These are phyloP conservation scores for Termitomyces heimii DNA, from an alignment of 768 basidiomycete genomes.

Conservation along the genomic window DNA sequence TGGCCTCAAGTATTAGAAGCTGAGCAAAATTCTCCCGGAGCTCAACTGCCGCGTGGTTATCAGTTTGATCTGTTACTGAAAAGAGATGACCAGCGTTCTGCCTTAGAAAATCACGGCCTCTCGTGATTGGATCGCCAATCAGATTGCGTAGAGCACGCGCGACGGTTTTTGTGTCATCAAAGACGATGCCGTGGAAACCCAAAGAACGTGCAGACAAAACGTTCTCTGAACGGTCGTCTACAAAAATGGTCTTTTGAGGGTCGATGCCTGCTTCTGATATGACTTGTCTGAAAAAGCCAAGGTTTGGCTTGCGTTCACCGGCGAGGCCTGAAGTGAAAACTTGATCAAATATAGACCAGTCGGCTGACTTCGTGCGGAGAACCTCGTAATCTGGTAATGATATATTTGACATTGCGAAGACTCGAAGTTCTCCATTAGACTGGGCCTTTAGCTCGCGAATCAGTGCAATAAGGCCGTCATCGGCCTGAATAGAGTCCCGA, in stretches of 20 bases:
- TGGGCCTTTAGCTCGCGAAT: conserved; percentile 40
- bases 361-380: conserved; percentile 36
- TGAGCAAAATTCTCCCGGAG: conserved; percentile 54
- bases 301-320: conserved; percentile 51
- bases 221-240: conserved; percentile 58
- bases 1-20: conserved; percentile 50
- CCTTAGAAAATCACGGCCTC: conserved; percentile 36
- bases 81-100: conserved; percentile 32
- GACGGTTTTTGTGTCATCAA: conserved; percentile 34
- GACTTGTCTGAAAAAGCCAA: conserved; percentile 47
- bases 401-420: conserved; percentile 59
- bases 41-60: conserved; percentile 23
- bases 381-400: conserved; percentile 45
- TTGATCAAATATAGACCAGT: conserved; percentile 43
- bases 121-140: conserved; percentile 37
- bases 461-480: conserved; percentile 38
- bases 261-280: conserved; percentile 37
- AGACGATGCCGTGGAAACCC: conserved; percentile 50
- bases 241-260: conserved; percentile 43
- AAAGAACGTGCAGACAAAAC: conserved; percentile 51
- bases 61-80: conserved; percentile 36
- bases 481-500: conserved; percentile 38
- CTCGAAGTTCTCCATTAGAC: conserved; percentile 25
- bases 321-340: conserved; percentile 47
- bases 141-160: conserved; percentile 41